Base-by-base conservation (phyloP, 495 filamentous ascomycete genomes). In the Tuber umbilicatum region DNA sequence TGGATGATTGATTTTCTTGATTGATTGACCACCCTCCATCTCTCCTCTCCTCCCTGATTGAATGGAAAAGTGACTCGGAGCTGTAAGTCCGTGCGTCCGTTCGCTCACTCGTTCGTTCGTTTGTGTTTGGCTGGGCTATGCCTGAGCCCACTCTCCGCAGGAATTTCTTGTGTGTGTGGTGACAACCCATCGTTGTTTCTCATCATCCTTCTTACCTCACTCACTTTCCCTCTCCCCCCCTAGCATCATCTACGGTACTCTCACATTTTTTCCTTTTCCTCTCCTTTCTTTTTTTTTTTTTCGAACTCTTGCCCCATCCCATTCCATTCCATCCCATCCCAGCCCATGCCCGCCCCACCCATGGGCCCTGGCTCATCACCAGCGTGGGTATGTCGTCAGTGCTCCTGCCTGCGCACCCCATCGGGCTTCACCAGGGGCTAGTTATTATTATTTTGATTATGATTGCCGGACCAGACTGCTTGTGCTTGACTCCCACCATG, bases 301-400 rank as follows among this genome's bases (percentile, higher is more conserved):
- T 64, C 31, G 12, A 64, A 64, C 31, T 19, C 55, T 60, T 60
- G 50, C n/a, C n/a, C n/a, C 50, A 27, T 60, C 50, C 50, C 50
- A 27, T 55, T 2, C 50, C 50, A 55, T 10, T 3, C n/a, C 50
- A 55, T 55, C 45, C 45, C 50, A 55, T 27, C n/a, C 12, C 55
- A 64, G n/a, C 10, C 55, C 55, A 64, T 64, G 55, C 55, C 55
- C 55, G 55, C 55, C 55, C 55, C 55, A 64, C 55, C 55, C 55
- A 27, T 64, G 55, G 55, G 55, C 55, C 55, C 55, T 64, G 55
- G 55, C 55, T 64, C 55, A 64, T 64, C 55, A 64, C 45, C 55
- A 35, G 55, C 55, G 77, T 70, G 76, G 69, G 69, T 79, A 79
- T 79, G 77, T 79, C 77, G 77, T 79, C 77, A 79, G 72, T 74